These are phyloP conservation scores for Sonneratia alba DNA, from an alignment of 345 rosid species.

Conservation along the genomic window DNA sequence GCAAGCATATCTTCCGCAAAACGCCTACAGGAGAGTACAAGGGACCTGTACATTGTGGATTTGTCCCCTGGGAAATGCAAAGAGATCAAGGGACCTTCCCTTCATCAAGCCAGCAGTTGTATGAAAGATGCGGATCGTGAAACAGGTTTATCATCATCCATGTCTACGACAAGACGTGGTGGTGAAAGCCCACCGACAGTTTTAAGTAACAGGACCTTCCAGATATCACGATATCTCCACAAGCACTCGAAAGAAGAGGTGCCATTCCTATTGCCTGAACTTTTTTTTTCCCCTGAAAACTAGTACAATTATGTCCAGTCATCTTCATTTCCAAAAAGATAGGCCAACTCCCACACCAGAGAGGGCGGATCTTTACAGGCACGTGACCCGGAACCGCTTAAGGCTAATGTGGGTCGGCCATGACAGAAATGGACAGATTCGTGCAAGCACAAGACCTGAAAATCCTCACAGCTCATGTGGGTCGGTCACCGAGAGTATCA, in stretches of 20 bases:
- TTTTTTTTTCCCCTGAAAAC: too few relatives aligned
- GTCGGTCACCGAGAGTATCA: background rate
- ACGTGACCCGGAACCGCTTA: background rate
- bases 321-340: background rate
- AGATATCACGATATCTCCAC: background rate
- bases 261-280: background rate
- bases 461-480: background rate
- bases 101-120: background rate
- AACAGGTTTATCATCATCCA: background rate
- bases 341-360: background rate
- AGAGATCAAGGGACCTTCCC: background rate
- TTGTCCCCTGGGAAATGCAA: background rate
- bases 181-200: constrained; percentile 1
- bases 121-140: background rate
- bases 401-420: background rate
- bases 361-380: background rate
- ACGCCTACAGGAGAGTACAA: background rate
- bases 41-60: background rate
- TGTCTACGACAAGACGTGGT: background rate
- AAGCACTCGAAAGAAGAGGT: background rate
- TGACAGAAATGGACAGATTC: background rate
- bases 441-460: background rate
- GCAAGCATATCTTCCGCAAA: background rate
- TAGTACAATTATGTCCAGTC: background rate
- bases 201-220: background rate